These are phyloP conservation scores for Cynara cardunculus DNA, from an alignment of 129 eudicot genomes.

Conservation along the genomic window DNA sequence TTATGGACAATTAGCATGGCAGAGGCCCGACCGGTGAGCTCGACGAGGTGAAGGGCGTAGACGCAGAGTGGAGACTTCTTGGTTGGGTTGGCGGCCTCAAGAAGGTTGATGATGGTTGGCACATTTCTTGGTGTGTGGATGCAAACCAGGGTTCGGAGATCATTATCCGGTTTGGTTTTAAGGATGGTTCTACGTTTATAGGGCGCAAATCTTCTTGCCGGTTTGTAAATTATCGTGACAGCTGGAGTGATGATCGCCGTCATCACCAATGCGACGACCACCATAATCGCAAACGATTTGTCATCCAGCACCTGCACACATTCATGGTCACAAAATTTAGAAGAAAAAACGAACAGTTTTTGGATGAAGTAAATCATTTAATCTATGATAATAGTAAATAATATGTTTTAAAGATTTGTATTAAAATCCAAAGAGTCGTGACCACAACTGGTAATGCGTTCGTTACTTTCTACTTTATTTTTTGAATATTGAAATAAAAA, in stretches of 20 bases:
- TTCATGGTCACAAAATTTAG: not conserved
- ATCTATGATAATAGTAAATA: not conserved
- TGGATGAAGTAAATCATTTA: not conserved
- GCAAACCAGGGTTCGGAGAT: slow-evolving; percentile 57
- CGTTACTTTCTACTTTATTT: not conserved
- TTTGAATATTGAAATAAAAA: too few species aligned
- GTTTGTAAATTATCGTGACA: slow-evolving; percentile 63
- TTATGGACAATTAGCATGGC: slow-evolving; percentile 89
- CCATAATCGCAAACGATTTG: slow-evolving; percentile 77
- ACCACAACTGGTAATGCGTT: not conserved
- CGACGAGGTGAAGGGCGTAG: slow-evolving; percentile 74
- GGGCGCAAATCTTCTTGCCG: slow-evolving; percentile 46
- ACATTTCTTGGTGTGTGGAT: slow-evolving; percentile 77
- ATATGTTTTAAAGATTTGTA: not conserved
- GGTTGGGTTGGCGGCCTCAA: slow-evolving; percentile 70
- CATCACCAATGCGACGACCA: slow-evolving; percentile 62
- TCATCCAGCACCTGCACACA: slow-evolving; percentile 57
- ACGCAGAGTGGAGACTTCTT: slow-evolving; percentile 57
- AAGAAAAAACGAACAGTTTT: not conserved
- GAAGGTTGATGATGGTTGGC: slow-evolving; percentile 79
- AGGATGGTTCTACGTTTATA: slow-evolving; percentile 69
- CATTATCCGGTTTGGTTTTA: slow-evolving; percentile 44
- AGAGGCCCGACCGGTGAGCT: slow-evolving; percentile 84
- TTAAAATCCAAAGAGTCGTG: not conserved
- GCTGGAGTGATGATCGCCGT: slow-evolving; percentile 60